phyloP scores from a whole-genome alignment of 208 protist genomes.

The Leishmania gerbilli region DNA sequence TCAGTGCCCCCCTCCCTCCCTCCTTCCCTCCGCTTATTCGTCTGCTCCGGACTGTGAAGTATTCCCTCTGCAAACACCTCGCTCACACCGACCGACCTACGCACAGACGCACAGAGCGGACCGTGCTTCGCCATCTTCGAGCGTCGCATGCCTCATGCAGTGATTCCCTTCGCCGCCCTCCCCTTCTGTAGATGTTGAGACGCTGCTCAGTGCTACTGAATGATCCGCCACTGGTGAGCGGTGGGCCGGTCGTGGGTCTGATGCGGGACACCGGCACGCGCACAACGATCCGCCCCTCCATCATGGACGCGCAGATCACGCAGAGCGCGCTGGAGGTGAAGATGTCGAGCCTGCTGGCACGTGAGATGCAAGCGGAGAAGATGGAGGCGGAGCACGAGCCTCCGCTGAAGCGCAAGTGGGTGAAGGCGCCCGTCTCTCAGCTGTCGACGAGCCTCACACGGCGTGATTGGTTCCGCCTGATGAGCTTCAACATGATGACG shows the following conservation, averaged over 20 bases:
- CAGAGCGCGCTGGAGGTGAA: conserved; percentile 41
- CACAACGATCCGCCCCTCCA: conserved; percentile 41
- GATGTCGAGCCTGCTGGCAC: conserved; percentile 38
- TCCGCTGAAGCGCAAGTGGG: conserved; percentile 61
- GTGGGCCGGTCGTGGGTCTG: conserved; percentile 14
- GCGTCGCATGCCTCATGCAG: background rate
- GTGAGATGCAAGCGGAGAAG: conserved; percentile 26
- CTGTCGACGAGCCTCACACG: conserved; percentile 66
- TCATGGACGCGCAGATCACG: conserved; percentile 40
- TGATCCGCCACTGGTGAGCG: conserved; percentile 7
- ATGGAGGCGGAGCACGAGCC: conserved; percentile 30
- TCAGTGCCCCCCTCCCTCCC: background rate
- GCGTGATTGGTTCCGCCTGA: conserved; percentile 86
- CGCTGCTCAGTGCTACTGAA: conserved; percentile 10
- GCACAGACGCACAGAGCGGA: background rate
- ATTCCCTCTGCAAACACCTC: background rate
- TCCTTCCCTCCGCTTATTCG: background rate
- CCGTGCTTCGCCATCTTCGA: background rate
- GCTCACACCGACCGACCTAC: background rate
- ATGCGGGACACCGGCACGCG: background rate
- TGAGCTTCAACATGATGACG: conserved; percentile 86
- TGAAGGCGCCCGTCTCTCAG: conserved; percentile 58
- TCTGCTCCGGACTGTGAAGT: background rate
- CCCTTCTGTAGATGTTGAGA: conserved; percentile 11
- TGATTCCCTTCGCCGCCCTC: background rate